Percentiles rank a stretch among this genome's conserved stretches.
phyloP scores from a whole-genome alignment of 2,329 filamentous ascomycete genomes.

The Fusarium hainanense region DNA sequence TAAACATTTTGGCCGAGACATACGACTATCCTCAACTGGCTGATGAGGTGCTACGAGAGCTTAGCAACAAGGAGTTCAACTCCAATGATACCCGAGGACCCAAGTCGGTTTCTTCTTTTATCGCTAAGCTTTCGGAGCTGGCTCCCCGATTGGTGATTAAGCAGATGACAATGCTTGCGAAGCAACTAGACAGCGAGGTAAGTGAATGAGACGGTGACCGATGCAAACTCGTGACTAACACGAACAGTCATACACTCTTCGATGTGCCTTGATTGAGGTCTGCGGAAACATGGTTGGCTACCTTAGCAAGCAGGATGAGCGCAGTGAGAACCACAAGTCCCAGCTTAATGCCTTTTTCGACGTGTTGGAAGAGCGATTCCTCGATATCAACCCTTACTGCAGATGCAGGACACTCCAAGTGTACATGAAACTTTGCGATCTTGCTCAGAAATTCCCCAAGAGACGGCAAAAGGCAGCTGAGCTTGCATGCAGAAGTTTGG shows the following conservation, averaged over 20 bases:
- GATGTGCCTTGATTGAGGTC: slow-evolving; percentile 94
- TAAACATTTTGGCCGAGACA: slow-evolving; percentile 95
- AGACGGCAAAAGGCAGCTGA: slow-evolving; percentile 88
- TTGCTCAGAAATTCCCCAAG: slow-evolving; percentile 97
- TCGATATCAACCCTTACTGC: slow-evolving; percentile 97
- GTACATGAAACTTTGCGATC: slow-evolving; percentile 88
- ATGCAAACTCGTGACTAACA: slow-evolving; percentile 37
- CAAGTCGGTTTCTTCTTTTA: slow-evolving; percentile 94
- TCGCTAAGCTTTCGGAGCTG: slow-evolving; percentile 92
- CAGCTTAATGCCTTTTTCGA: slow-evolving; percentile 98
- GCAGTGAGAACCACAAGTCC: slow-evolving; percentile 90
- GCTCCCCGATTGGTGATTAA: slow-evolving; percentile 93
- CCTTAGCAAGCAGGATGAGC: slow-evolving; percentile 90
- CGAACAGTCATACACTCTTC: slow-evolving; percentile 83
- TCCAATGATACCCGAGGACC: slow-evolving; percentile 95
- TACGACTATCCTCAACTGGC: slow-evolving; percentile 97
- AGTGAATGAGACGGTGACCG: not conserved
- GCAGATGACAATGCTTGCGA: slow-evolving; percentile 95
- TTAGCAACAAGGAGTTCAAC: slow-evolving; percentile 98
- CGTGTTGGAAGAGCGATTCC: slow-evolving; percentile 92
- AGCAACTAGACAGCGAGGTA: slow-evolving; percentile 94
- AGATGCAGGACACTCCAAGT: slow-evolving; percentile 92
- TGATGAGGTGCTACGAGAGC: slow-evolving; percentile 91
- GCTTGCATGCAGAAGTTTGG: slow-evolving; percentile 86
- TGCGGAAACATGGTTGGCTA: slow-evolving; percentile 95